These are phyloP conservation scores for Eucalyptus polybractea DNA, from an alignment of 345 rosid species.

Conservation along the genomic window DNA sequence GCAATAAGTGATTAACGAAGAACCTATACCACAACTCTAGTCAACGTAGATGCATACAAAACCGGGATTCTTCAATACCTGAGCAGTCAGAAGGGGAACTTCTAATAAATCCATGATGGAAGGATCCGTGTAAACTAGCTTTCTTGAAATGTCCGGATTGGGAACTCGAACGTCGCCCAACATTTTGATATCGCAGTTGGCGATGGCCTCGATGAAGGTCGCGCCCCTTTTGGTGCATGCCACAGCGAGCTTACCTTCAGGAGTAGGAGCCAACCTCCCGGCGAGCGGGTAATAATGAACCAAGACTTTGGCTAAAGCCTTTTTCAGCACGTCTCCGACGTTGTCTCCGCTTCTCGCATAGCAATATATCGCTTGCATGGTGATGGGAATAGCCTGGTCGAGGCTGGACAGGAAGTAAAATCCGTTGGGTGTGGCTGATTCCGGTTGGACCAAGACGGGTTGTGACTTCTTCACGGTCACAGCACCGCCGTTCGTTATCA, in stretches of 20 bases:
- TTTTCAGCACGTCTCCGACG: background rate
- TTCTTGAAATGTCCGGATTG: background rate
- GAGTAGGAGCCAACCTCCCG: background rate
- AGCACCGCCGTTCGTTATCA: background rate
- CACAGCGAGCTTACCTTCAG: background rate
- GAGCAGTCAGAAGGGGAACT: background rate
- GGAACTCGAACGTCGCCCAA: constrained; percentile 1
- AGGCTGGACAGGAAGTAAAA: constrained; percentile 2
- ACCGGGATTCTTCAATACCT: background rate
- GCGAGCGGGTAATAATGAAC: constrained; percentile 5
- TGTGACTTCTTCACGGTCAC: background rate
- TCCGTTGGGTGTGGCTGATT: background rate
- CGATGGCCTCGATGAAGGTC: background rate
- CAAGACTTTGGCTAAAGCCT: constrained; percentile 4
- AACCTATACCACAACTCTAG: background rate
- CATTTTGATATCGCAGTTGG: background rate
- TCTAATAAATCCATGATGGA: background rate
- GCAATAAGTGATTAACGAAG: background rate
- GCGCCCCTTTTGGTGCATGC: background rate
- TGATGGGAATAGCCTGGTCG: background rate
- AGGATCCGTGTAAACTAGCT: background rate
- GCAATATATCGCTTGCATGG: background rate
- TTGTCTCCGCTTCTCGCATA: background rate
- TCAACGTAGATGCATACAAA: background rate
- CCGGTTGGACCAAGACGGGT: background rate